Conservation (phyloP, 176 grass and related monocot species). For the Poa pratensis region DNA sequence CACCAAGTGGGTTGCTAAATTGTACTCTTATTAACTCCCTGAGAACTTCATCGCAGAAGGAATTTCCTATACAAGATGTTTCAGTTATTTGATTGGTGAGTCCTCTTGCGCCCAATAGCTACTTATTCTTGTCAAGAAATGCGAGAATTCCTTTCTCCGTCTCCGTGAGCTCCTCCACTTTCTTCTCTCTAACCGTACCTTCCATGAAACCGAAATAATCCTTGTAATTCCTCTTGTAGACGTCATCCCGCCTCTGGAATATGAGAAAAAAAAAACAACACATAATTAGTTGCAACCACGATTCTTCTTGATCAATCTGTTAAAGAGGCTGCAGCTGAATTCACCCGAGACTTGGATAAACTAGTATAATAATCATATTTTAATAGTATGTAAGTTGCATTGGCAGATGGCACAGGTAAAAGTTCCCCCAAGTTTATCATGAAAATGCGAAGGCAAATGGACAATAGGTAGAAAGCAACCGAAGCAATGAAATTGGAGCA, state of each 20-base stretch:
- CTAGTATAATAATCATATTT: neutral
- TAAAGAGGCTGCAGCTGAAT: neutral
- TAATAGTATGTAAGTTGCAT: neutral
- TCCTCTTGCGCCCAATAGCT: slow-evolving; percentile 10
- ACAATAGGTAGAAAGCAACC: neutral
- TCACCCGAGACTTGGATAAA: neutral
- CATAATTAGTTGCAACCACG: neutral
- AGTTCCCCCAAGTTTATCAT: neutral
- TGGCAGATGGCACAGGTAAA: slow-evolving; percentile 18
- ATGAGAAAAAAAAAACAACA: neutral
- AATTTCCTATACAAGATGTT: slow-evolving; percentile 21
- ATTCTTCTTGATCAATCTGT: neutral
- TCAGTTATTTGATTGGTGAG: neutral
- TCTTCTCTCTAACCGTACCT: slow-evolving; percentile 60
- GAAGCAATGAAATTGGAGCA: neutral
- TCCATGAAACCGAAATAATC: slow-evolving; percentile 92
- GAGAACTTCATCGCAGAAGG: neutral
- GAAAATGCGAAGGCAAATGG: neutral
- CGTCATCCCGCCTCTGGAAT: slow-evolving; percentile 74
- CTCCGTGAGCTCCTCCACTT: slow-evolving; percentile 65
- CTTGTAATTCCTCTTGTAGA: slow-evolving; percentile 84
- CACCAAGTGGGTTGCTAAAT: neutral
- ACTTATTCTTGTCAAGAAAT: slow-evolving; percentile 85
- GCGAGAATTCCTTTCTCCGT: slow-evolving; percentile 79
- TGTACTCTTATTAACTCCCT: neutral